These are phyloP conservation scores for Lipomyces lipofer DNA, from an alignment of 805 yeast genomes.

Conservation along the genomic window DNA sequence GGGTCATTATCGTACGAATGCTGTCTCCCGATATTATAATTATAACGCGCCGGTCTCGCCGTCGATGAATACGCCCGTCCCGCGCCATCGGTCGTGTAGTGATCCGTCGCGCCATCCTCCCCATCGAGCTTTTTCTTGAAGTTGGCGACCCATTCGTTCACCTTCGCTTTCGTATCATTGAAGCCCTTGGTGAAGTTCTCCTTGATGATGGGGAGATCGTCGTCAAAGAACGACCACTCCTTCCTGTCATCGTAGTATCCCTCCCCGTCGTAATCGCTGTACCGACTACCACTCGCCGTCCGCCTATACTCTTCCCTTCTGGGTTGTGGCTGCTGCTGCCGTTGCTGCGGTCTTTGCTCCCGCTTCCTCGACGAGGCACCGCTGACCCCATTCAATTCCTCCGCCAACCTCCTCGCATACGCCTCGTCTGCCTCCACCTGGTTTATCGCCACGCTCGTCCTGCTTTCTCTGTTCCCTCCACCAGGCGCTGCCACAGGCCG, in stretches of 20 bases:
- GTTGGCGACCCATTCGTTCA: conserved; percentile 77
- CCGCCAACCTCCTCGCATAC: conserved; percentile 75
- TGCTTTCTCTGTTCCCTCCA: conserved; percentile 39
- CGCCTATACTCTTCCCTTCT: not conserved
- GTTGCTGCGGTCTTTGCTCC: conserved; percentile 5
- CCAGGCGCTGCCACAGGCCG: conserved; percentile 33
- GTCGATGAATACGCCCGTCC: not conserved
- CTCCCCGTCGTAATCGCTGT: conserved; percentile 10
- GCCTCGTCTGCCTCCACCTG: conserved; percentile 73
- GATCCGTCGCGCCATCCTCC: conserved; percentile 29
- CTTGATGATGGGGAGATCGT: conserved; percentile 53
- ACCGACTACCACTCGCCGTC: not conserved
- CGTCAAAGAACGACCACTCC: conserved; percentile 40
- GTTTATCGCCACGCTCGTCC: too few relatives aligned
- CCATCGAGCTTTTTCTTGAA: conserved; percentile 56
- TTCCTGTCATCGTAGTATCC: conserved; percentile 9
- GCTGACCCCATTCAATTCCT: conserved; percentile 16
- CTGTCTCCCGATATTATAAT: conserved; percentile 27
- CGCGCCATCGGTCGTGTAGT: conserved; percentile 8
- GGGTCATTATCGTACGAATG: conserved; percentile 56
- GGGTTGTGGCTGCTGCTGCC: not conserved
- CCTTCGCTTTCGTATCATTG: conserved; percentile 74
- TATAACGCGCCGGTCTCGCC: conserved; percentile 7
- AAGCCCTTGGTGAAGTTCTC: conserved; percentile 71
- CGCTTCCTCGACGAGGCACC: not conserved